These are phyloP conservation scores for Magnusiomyces ingens DNA, from an alignment of 1,139 yeast genomes.

Conservation along the genomic window DNA sequence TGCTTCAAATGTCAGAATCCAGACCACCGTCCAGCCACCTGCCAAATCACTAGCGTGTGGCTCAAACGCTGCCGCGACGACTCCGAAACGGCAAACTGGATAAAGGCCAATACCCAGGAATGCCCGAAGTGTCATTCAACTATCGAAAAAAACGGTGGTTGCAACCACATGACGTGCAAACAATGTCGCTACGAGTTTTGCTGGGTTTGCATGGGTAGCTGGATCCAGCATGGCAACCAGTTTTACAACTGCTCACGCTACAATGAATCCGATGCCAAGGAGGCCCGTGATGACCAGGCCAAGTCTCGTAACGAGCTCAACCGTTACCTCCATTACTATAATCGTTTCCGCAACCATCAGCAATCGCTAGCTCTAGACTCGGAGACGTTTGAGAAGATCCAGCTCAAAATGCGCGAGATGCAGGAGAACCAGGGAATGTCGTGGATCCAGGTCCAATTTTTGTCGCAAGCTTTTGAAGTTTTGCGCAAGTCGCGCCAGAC, in stretches of 20 bases:
- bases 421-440: conserved; percentile 61
- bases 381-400: conserved; percentile 54
- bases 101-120: conserved; percentile 75
- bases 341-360: conserved; percentile 71
- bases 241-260: conserved; percentile 65
- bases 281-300: conserved; percentile 32
- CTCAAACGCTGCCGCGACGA: conserved; percentile 75
- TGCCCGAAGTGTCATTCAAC: conserved; percentile 63
- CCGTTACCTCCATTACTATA: conserved; percentile 71
- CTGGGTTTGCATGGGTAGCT: conserved; percentile 81
- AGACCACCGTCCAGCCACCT: conserved; percentile 80
- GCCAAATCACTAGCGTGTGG: conserved; percentile 68
- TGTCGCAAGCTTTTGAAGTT: conserved; percentile 62
- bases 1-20: conserved; percentile 66
- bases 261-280: conserved; percentile 38
- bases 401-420: conserved; percentile 55
- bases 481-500: conserved; percentile 67
- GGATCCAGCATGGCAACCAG: conserved; percentile 65
- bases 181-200: conserved; percentile 79
- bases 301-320: conserved; percentile 42
- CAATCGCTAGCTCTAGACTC: conserved; percentile 70
- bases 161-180: conserved; percentile 90
- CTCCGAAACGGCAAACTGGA: conserved; percentile 85
- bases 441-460: conserved; percentile 87
- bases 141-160: conserved; percentile 84